Percentiles rank a stretch among this genome's conserved stretches.
Conservation (phyloP, 805 yeast genomes). For the Candida fluviatilis region DNA sequence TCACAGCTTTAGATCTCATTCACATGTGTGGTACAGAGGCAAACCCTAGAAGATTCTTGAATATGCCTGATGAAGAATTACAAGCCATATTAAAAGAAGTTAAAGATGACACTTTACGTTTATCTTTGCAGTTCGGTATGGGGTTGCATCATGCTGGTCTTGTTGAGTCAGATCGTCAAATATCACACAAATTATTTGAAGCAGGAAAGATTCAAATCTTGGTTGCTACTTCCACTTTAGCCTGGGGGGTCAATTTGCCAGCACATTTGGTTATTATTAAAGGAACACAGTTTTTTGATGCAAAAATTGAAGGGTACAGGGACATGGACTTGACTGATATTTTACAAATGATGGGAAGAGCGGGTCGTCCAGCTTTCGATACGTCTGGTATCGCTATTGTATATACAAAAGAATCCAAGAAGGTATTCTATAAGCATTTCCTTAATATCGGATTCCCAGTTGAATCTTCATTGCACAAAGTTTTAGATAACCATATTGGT, state of each 20-base stretch:
- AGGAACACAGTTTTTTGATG: slow-evolving; percentile 67
- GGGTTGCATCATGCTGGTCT: slow-evolving; percentile 83
- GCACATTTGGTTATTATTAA: slow-evolving; percentile 76
- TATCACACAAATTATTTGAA: slow-evolving; percentile 68
- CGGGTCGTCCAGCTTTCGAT: slow-evolving; percentile 80
- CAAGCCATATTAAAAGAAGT: slow-evolving; percentile 48
- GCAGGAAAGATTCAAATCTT: slow-evolving; percentile 67
- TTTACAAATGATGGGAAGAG: slow-evolving; percentile 82
- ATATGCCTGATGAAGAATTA: slow-evolving; percentile 62
- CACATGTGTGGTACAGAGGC: slow-evolving; percentile 77
- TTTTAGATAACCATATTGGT: slow-evolving; percentile 74
- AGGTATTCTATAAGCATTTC: slow-evolving; percentile 73
- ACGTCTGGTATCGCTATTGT: slow-evolving; percentile 75
- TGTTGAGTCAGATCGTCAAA: slow-evolving; percentile 66
- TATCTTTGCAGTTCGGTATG: slow-evolving; percentile 75
- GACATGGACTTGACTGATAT: slow-evolving; percentile 84
- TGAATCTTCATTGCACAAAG: slow-evolving; percentile 73
- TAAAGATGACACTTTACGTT: slow-evolving; percentile 75
- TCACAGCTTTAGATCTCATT: slow-evolving; percentile 74
- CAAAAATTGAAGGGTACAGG: slow-evolving; percentile 62
- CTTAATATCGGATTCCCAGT: slow-evolving; percentile 79
- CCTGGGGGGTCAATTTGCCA: slow-evolving; percentile 85
- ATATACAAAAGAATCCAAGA: slow-evolving; percentile 70
- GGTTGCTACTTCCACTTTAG: slow-evolving; percentile 77
- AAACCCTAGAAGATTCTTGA: slow-evolving; percentile 66